Base-by-base conservation (phyloP, 352 stramenopile genomes). In the Globisporangium irregulare region DNA sequence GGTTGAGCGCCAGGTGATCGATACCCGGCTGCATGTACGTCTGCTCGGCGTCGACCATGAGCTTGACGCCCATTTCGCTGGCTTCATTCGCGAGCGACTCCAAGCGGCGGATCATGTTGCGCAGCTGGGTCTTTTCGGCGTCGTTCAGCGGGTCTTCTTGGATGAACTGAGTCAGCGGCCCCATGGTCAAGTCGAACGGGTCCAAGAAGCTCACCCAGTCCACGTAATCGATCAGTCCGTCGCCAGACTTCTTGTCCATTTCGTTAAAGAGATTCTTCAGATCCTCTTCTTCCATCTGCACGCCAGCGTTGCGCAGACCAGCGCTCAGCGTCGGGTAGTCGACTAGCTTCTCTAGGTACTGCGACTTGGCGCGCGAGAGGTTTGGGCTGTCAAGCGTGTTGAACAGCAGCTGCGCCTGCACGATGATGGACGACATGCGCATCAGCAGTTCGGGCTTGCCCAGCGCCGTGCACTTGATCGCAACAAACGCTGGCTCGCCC, bases 41-140 rank as follows among this genome's bases (percentile, higher is more conserved):
- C 75, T 99, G 97, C 74, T 99, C 98, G 24, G 98, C 98, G 77
- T 99, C 98, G 67, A 99, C 94, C 90, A 99, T 97, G 50, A 99
- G 86, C 68, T 96, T 96, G 18, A 98, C 93, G 41, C 82, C 89
- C 36, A 78, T 71, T 43, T 84, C 84, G 2, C 79, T 71, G 2
- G 90, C 90, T 25, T 89, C 80, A 58, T 78, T 84, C 3, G 93
- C 93, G 25, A 96, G 78, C 32, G 74, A 80, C 71, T 93, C 82
- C 32, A 95, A 74, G 9, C 84, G 77, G 62, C 87, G 82, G 79
- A 99, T 98, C 77, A 90, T 91, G 69, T 95, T 90, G 59, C 93
- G 88, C 41, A 98, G 74, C 60, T 98, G 84, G 6, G 84, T 84
- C 81, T 98, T 96, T 73, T 98, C 92, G 29, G 89, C 73, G 7